Conservation (phyloP, 495 filamentous ascomycete species). For the Rhypophila decipiens region DNA sequence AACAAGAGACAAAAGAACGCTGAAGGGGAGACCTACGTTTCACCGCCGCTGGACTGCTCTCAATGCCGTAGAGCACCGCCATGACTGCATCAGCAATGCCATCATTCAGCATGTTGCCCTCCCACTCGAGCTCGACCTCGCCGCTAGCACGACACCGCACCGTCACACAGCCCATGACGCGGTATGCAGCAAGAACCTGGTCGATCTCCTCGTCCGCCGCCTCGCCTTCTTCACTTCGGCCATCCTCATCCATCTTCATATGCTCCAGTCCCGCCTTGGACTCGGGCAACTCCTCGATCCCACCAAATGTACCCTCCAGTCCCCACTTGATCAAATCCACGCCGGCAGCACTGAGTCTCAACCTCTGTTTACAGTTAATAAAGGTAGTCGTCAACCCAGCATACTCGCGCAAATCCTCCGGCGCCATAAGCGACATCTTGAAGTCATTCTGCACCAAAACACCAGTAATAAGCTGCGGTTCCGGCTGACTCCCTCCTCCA, state of each 20-base stretch:
- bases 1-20: not conserved
- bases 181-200: slow-evolving; percentile 51
- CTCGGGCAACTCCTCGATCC: slow-evolving; percentile 61
- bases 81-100: slow-evolving; percentile 94
- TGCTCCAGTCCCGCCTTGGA: slow-evolving; percentile 21
- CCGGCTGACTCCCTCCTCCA: slow-evolving; percentile 11
- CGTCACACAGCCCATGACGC: slow-evolving; percentile 86
- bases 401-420: slow-evolving; percentile 91
- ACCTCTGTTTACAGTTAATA: slow-evolving; percentile 81
- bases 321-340: slow-evolving; percentile 90
- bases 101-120: slow-evolving; percentile 95
- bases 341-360: slow-evolving; percentile 80
- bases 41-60: slow-evolving; percentile 90
- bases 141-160: slow-evolving; percentile 63
- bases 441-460: slow-evolving; percentile 96
- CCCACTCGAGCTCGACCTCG: slow-evolving; percentile 90
- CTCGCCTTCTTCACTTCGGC: slow-evolving; percentile 33
- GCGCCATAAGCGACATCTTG: slow-evolving; percentile 91
- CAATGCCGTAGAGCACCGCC: slow-evolving; percentile 80
- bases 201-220: slow-evolving; percentile 54
- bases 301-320: slow-evolving; percentile 87
- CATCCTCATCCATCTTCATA: slow-evolving; percentile 28
- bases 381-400: slow-evolving; percentile 91
- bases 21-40: slow-evolving; percentile 65
- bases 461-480: slow-evolving; percentile 63